phyloP scores from a whole-genome alignment of 345 rosid genomes.

The Geranium brycei region DNA sequence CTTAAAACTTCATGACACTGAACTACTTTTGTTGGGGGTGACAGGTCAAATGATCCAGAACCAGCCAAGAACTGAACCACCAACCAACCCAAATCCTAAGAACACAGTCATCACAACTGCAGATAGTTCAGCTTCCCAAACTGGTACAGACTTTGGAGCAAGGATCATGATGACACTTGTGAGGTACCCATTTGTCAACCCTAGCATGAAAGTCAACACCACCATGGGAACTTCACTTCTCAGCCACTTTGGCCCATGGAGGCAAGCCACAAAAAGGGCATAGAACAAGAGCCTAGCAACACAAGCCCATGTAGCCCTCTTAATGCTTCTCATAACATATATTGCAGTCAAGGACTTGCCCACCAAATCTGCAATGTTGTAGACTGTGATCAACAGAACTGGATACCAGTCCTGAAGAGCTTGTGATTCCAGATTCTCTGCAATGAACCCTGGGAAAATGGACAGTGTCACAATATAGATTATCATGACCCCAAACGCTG shows the following conservation, averaged over 20 bases:
- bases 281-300: constrained; percentile 54
- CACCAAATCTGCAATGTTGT: constrained; percentile 56
- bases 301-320: constrained; percentile 59
- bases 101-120: constrained; percentile 64
- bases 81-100: constrained; percentile 62
- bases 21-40: background rate
- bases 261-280: constrained; percentile 56
- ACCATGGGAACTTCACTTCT: constrained; percentile 57
- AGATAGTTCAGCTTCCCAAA: constrained; percentile 62
- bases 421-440: constrained; percentile 46
- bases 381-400: constrained; percentile 55
- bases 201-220: constrained; percentile 57
- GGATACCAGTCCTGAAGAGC: constrained; percentile 72
- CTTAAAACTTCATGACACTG: background rate
- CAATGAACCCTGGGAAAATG: constrained; percentile 76
- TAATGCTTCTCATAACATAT: constrained; percentile 35
- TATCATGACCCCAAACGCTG: constrained; percentile 43
- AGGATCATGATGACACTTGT: constrained; percentile 84
- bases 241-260: constrained; percentile 75
- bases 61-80: constrained; percentile 82
- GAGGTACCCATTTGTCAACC: constrained; percentile 69
- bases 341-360: constrained; percentile 73
- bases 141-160: constrained; percentile 53
- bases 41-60: constrained; percentile 48
- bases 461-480: constrained; percentile 66